Base-by-base conservation (phyloP, 2,329 filamentous ascomycete species). In the Penicillium expansum region DNA sequence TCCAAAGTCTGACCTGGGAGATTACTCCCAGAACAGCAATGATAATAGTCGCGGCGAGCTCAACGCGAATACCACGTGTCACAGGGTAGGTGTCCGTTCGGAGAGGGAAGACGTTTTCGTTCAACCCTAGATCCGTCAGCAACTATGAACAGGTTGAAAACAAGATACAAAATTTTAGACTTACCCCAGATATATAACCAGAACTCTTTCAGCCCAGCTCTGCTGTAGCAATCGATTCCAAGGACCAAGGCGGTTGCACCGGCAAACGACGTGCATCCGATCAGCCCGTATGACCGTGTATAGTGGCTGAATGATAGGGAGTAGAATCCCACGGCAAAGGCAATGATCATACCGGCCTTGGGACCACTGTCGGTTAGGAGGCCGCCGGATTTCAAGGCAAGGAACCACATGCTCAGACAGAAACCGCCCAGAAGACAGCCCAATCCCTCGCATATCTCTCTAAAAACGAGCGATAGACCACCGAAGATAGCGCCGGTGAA, bases 181-280 rank as follows among this genome's bases (percentile, higher is more conserved):
- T 73, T 71, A 85, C 83, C 79, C 93, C 93, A 97, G 37, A 96
- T 81, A 71, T 95, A 97, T 6, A 91, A 83, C 93, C 93, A 97
- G 65, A 97, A 97, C 72, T 97, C 93, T 73, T 96, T 97, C 66
- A 96, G 78, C 0, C 93, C 93, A n/a, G 92, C 91, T 60, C 86
- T 82, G 67, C 87, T 93, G 67, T 93, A 95, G 73, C 91, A 96
- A 71, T 97, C 93, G 56, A 97, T 89, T 2, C 93, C 93, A 2
- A 97, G 75, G 14, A 96, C 83, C 0, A 88, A 80, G 3, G 85
- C 85, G 0, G 91, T 96, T 4, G 91, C 88, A 8, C 93, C 93
- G 5, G 86, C 82, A 69, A 97, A 95, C 0, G 92, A 85, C 13
- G 91, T 91, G 47, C 84, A 85, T 13, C 79, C 79, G 37, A 97